These are phyloP conservation scores for Aspergillus fumigatus DNA, from an alignment of 2,329 filamentous ascomycete species.

Conservation along the genomic window DNA sequence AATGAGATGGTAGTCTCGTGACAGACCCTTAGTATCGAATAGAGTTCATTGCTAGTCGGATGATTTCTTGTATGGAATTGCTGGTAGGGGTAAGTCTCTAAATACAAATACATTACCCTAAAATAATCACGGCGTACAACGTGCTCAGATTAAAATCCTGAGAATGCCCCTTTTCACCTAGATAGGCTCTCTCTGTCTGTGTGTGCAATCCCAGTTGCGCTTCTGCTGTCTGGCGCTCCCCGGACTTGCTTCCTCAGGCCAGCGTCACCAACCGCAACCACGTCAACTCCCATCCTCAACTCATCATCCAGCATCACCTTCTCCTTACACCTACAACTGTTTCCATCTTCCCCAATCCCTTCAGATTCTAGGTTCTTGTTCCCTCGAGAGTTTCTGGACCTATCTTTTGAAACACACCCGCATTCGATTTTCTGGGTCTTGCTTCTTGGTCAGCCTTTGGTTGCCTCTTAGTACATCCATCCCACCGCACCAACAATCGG, in stretches of 20 bases:
- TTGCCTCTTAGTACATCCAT: neutral
- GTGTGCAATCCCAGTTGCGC: conserved; percentile 23
- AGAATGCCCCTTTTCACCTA: neutral
- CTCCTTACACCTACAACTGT: neutral
- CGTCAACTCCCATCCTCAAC: conserved; percentile 16
- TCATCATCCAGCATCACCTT: conserved; percentile 9
- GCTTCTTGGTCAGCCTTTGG: conserved; percentile 5
- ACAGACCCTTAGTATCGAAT: neutral
- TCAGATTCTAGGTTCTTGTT: neutral
- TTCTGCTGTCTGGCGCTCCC: conserved; percentile 32
- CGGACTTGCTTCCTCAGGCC: conserved; percentile 24
- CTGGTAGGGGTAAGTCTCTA: neutral
- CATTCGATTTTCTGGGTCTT: conserved; percentile 7
- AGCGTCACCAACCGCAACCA: conserved; percentile 26
- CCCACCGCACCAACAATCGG: conserved; percentile 1
- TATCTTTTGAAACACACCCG: neutral
- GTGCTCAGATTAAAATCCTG: neutral
- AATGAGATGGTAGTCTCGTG: neutral
- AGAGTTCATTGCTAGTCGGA: neutral
- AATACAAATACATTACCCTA: neutral
- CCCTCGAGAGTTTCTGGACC: neutral
- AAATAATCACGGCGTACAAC: neutral
- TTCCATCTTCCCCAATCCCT: conserved; percentile 3
- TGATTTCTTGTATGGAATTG: neutral
- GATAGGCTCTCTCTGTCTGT: neutral